These are phyloP conservation scores for Microascus cirrosus DNA, from an alignment of 2,329 filamentous ascomycete genomes.

Conservation along the genomic window DNA sequence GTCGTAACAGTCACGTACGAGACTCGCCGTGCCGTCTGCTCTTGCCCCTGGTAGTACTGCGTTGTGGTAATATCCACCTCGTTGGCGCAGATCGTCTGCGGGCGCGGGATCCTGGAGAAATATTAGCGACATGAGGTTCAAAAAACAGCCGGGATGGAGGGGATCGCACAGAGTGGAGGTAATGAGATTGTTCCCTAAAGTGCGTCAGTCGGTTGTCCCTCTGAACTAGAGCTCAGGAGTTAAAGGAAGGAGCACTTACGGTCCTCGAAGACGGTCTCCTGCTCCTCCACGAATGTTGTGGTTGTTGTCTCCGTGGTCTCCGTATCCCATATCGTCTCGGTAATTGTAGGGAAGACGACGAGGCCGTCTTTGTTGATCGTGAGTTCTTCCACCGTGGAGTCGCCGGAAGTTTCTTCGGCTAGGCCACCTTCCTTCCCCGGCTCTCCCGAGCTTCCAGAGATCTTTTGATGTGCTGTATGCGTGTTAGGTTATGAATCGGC, in stretches of 20 bases:
- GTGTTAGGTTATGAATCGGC: not conserved
- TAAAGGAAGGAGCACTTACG: not conserved
- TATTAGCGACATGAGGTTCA: not conserved
- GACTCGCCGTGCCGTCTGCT: not conserved
- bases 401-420: not conserved
- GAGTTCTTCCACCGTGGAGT: not conserved
- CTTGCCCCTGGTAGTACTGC: not conserved
- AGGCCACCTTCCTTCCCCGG: not conserved
- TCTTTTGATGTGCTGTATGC: not conserved
- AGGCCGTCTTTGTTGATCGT: not conserved
- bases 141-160: not conserved
- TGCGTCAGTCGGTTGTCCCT: not conserved
- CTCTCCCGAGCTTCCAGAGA: not conserved
- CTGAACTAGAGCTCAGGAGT: not conserved
- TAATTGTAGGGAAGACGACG: constrained; percentile 2
- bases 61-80: constrained; percentile 1
- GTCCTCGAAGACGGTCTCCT: constrained; percentile 1
- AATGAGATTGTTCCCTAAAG: not conserved
- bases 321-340: constrained; percentile 1
- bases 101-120: not conserved
- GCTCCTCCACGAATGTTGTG: not conserved
- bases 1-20: constrained; percentile 2
- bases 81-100: constrained; percentile 3
- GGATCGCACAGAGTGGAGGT: constrained; percentile 1
- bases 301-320: not conserved